Evolutionary conservation across 108 stramenopile genomes (phyloP).

Genomic region (Pseudonitzschia multistriata): DNA sequence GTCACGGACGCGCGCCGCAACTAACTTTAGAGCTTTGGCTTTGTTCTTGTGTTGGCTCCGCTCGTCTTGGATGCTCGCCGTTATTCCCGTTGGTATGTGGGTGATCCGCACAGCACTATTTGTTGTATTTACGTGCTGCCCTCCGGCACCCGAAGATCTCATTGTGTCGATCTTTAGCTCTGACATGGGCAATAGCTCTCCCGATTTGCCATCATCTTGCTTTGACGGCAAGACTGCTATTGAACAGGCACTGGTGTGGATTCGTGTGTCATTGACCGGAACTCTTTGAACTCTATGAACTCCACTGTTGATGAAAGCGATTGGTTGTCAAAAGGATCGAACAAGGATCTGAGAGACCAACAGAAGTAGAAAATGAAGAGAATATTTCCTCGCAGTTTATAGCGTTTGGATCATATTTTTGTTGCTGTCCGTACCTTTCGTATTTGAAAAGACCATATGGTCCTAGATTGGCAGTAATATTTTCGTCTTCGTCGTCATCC

Average conservation of each 20-base stretch:
- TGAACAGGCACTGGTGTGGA: conserved; percentile 95
- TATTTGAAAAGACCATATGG: conserved; percentile 89
- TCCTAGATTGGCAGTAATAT: conserved; percentile 41
- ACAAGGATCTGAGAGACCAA: neutral
- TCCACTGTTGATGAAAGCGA: conserved; percentile 42
- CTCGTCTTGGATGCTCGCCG: conserved; percentile 96
- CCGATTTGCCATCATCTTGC: conserved; percentile 38
- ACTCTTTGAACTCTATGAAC: conserved; percentile 98
- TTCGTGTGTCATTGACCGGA: conserved; percentile 86
- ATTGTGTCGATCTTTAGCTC: conserved; percentile 89
- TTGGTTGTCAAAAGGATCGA: neutral
- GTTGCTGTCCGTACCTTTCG: conserved; percentile 45
- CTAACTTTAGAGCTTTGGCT: conserved; percentile 88
- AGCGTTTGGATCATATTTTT: neutral
- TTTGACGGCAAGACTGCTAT: conserved; percentile 88
- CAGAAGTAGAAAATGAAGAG: neutral
- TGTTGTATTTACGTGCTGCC: conserved; percentile 89
- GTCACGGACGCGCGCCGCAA: conserved; percentile 82
- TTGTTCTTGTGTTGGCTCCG: conserved; percentile 96
- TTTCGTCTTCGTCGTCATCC: conserved; percentile 27
- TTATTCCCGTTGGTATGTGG: conserved; percentile 95
- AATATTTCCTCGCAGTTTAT: neutral
- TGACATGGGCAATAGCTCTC: conserved; percentile 50
- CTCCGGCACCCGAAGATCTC: conserved; percentile 79
- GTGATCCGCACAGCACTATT: conserved; percentile 97